Evolutionary conservation across 2,329 filamentous ascomycete species (phyloP).

Genomic region (Epichloe amarillans): DNA sequence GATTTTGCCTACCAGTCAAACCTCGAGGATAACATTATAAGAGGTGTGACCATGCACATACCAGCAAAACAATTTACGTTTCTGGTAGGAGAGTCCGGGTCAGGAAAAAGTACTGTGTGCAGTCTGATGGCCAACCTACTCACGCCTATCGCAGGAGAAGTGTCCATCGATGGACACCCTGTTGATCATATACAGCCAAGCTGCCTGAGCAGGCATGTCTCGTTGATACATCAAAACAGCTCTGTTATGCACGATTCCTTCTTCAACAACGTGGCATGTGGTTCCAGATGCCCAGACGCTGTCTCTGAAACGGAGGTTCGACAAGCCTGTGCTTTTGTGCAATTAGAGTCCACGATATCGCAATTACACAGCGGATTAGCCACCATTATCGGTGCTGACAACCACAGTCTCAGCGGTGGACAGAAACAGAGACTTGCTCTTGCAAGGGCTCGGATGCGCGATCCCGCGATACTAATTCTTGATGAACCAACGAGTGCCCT

Average conservation of each 20-base stretch:
- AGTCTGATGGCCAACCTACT: constrained; percentile 74
- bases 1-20: constrained; percentile 71
- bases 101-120: constrained; percentile 80
- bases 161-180: constrained; percentile 53
- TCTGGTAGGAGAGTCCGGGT: constrained; percentile 75
- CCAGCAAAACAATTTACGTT: constrained; percentile 62
- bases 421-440: constrained; percentile 73
- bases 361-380: constrained; percentile 56
- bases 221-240: constrained; percentile 70
- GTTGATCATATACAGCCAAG: constrained; percentile 47
- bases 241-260: constrained; percentile 73
- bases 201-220: constrained; percentile 70
- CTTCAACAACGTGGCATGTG: constrained; percentile 65
- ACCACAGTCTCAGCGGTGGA: constrained; percentile 64
- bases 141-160: constrained; percentile 46
- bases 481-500: constrained; percentile 83
- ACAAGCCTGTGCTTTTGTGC: constrained; percentile 50
- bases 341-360: constrained; percentile 54
- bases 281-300: constrained; percentile 34
- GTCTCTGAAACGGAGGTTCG: constrained; percentile 43
- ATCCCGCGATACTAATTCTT: constrained; percentile 69
- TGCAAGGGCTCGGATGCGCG: constrained; percentile 61
- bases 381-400: constrained; percentile 58
- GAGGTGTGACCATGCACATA: constrained; percentile 53
- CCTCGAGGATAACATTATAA: constrained; percentile 44